Base-by-base conservation (phyloP, 306 rosid genomes). In the Prunus mira region DNA sequence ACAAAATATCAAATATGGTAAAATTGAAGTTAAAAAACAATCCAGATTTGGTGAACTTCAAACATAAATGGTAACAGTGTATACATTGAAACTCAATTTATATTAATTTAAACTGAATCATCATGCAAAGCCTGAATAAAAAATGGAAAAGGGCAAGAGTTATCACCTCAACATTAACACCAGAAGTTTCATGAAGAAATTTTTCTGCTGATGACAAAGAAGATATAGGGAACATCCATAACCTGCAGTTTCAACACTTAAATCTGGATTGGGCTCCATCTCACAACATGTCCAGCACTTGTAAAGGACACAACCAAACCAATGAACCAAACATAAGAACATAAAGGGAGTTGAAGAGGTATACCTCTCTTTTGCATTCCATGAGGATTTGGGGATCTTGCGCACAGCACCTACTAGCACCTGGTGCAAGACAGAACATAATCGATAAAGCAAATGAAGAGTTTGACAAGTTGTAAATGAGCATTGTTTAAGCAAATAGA, bases 281-380 rank as follows among this genome's bases (percentile, higher is more conserved):
- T 22, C 69, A 73, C 30, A 66, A 60, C 54, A 65, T n/a, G 38
- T 63, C 68, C 28, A 67, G 55, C 47, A 79, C 27, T 50, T 20
- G 69, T 43, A 51, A 41, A 73, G 67, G 78, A 50, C 20, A 38
- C 46, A 57, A 47, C 32, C 65, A 65, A 56, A 28, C 32, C 4
- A 28, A 28, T 28, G 32, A 28, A 28, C 32, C 32, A 28, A 28
- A 28, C 32, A 28, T 28, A 28, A 28, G 32, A 28, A 28, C 32
- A 28, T 28, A 28, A 28, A 28, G 56, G 58, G 69, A 67, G 27
- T 22, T 2, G 54, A 3, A 12, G 32, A 25, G n/a, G 71, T 45
- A 24, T 28, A 91, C 96, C 97, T 84, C 82, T 92, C 98, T 69
- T 87, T 92, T 11, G 89, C 91, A 81, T 88, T 80, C 97, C 98